A percentile compares a stretch with the other conserved stretches of the same genome.
Conservation (phyloP, 441 rosid species). For the Gossypium aridum region DNA sequence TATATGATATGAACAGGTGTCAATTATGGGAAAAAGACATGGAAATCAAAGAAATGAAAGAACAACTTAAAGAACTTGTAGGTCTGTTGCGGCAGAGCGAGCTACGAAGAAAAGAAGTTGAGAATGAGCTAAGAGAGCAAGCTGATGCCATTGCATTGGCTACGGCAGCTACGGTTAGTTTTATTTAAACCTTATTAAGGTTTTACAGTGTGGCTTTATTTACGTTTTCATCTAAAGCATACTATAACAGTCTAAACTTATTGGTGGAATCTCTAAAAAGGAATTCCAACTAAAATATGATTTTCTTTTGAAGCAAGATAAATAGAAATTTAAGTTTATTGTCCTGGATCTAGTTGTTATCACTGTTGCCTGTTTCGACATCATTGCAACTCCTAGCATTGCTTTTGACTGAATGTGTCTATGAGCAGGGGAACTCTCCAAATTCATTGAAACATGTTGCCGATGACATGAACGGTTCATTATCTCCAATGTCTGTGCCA, state of each 20-base stretch:
- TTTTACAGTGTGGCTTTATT: neutral
- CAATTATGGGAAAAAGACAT: conserved; percentile 84
- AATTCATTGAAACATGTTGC: conserved; percentile 59
- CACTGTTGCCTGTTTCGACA: neutral
- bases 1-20: conserved; percentile 45
- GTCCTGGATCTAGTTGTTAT: neutral
- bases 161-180: conserved; percentile 53
- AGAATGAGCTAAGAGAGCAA: conserved; percentile 84
- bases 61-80: conserved; percentile 86
- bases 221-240: neutral
- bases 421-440: conserved; percentile 49
- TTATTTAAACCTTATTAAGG: neutral
- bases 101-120: conserved; percentile 65
- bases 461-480: conserved; percentile 51
- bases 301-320: neutral
- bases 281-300: neutral
- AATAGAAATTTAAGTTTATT: neutral
- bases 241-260: no score
- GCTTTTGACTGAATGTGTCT: conserved; percentile 14
- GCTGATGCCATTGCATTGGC: conserved; percentile 64
- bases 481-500: conserved; percentile 74
- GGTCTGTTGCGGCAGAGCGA: conserved; percentile 73
- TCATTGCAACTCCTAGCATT: neutral
- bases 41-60: conserved; percentile 92
- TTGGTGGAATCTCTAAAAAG: neutral